Percentiles rank a stretch among this genome's conserved stretches.
phyloP scores from a whole-genome alignment of 805 yeast species.

The Monosporozyma aerobia region DNA sequence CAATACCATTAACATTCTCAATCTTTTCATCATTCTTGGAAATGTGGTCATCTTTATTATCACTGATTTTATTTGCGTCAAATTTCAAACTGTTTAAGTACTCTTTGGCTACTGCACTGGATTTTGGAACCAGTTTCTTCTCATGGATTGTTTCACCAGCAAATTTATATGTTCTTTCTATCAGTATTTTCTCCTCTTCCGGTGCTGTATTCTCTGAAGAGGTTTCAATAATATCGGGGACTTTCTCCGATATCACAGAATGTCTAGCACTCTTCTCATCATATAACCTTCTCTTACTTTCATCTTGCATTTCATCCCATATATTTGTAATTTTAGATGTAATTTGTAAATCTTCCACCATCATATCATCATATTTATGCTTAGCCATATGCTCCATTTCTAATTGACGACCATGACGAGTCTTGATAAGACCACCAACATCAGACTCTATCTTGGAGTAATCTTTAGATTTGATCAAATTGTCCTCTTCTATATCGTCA shows the following conservation, averaged over 20 bases:
- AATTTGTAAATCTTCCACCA: slow-evolving; percentile 14
- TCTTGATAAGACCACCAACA: slow-evolving; percentile 57
- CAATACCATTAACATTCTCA: background rate
- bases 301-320: slow-evolving; percentile 45
- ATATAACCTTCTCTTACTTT: slow-evolving; percentile 21
- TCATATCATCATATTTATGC: slow-evolving; percentile 25
- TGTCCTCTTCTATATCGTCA: slow-evolving; percentile 23
- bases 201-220: slow-evolving; percentile 1
- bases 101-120: slow-evolving; percentile 83
- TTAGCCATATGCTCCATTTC: slow-evolving; percentile 31
- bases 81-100: slow-evolving; percentile 50
- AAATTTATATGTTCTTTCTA: slow-evolving; percentile 71
- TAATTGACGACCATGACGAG: slow-evolving; percentile 51
- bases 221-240: slow-evolving; percentile 4
- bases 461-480: slow-evolving; percentile 22
- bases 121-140: slow-evolving; percentile 63
- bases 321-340: slow-evolving; percentile 41
- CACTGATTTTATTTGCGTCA: slow-evolving; percentile 12
- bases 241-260: slow-evolving; percentile 17
- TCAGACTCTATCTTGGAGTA: slow-evolving; percentile 49
- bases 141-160: slow-evolving; percentile 81
- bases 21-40: slow-evolving; percentile 3
- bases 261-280: slow-evolving; percentile 13
- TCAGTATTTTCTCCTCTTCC: slow-evolving; percentile 49
- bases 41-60: slow-evolving; percentile 4